A percentile compares a stretch with the other conserved stretches of the same genome.
These are phyloP conservation scores for Pythium guiyangense DNA, from an alignment of 352 stramenopile species.

Conservation along the genomic window DNA sequence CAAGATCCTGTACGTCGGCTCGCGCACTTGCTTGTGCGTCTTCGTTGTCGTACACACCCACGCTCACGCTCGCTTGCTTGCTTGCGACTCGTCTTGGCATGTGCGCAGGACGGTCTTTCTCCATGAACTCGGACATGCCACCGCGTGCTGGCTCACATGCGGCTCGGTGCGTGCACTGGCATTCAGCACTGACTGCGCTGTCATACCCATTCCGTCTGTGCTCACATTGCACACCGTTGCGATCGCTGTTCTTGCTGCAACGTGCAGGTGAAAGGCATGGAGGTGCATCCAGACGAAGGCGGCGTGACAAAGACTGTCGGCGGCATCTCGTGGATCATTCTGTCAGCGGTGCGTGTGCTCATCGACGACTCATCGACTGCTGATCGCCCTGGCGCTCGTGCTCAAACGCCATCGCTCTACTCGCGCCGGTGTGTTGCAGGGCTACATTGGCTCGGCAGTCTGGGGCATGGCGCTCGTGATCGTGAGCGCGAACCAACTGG, in stretches of 20 bases:
- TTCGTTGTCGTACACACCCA: too few relatives aligned
- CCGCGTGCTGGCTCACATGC: constrained; percentile 81
- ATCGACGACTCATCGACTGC: too few relatives aligned
- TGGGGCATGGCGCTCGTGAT: constrained; percentile 88
- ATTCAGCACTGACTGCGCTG: not conserved
- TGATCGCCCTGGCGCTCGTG: too few relatives aligned
- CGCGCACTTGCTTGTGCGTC: not conserved
- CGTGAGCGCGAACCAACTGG: constrained; percentile 47
- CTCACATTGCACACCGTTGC: too few relatives aligned
- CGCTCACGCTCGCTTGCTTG: too few relatives aligned
- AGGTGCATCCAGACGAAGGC: constrained; percentile 86
- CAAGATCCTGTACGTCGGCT: constrained; percentile 75
- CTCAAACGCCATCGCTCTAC: too few relatives aligned
- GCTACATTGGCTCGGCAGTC: too few relatives aligned
- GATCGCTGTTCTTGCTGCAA: not conserved
- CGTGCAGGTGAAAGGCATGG: constrained; percentile 77
- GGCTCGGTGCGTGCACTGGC: constrained; percentile 38
- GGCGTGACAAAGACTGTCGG: constrained; percentile 82
- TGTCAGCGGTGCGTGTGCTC: too few relatives aligned
- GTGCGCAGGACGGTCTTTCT: constrained; percentile 74
- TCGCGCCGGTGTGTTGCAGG: too few relatives aligned
- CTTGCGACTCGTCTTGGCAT: not conserved
- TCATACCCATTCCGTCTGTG: too few relatives aligned
- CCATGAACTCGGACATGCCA: constrained; percentile 82
- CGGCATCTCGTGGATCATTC: constrained; percentile 64